A percentile compares a stretch with the other conserved stretches of the same genome.
These are phyloP conservation scores for Geotrichum australiense DNA, from an alignment of 1,139 yeast species.

Conservation along the genomic window DNA sequence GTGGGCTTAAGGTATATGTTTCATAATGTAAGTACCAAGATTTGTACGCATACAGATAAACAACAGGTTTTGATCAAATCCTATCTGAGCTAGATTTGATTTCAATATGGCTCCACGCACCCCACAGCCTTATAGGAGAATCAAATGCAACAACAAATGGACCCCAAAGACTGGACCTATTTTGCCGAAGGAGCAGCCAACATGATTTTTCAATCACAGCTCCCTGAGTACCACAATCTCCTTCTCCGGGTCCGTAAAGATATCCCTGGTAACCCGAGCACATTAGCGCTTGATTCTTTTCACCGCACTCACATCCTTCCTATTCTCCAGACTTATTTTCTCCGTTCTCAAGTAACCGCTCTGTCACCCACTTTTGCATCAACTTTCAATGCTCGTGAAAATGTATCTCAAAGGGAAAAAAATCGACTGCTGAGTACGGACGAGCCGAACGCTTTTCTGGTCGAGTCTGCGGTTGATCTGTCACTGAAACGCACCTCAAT, in stretches of 20 bases:
- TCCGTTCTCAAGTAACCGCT: constrained; percentile 19
- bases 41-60: not conserved
- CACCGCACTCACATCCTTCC: constrained; percentile 19
- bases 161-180: constrained; percentile 21
- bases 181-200: constrained; percentile 30
- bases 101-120: not conserved
- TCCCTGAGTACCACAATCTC: constrained; percentile 17
- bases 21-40: too few species aligned
- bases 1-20: too few species aligned
- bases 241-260: constrained; percentile 26
- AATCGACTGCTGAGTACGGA: constrained; percentile 11
- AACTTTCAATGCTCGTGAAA: constrained; percentile 5
- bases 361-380: constrained; percentile 11
- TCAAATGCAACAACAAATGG: not conserved
- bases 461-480: constrained; percentile 18
- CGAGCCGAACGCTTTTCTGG: constrained; percentile 22
- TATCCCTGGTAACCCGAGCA: constrained; percentile 17
- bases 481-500: not conserved
- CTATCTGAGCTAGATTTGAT: not conserved
- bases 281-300: constrained; percentile 20
- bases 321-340: constrained; percentile 18
- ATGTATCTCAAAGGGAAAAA: constrained; percentile 9
- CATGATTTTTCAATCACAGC: constrained; percentile 19
- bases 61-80: not conserved
- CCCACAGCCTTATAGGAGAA: not conserved